Base-by-base conservation (phyloP, 2,329 filamentous ascomycete species). In the Diaporthe vexans region DNA sequence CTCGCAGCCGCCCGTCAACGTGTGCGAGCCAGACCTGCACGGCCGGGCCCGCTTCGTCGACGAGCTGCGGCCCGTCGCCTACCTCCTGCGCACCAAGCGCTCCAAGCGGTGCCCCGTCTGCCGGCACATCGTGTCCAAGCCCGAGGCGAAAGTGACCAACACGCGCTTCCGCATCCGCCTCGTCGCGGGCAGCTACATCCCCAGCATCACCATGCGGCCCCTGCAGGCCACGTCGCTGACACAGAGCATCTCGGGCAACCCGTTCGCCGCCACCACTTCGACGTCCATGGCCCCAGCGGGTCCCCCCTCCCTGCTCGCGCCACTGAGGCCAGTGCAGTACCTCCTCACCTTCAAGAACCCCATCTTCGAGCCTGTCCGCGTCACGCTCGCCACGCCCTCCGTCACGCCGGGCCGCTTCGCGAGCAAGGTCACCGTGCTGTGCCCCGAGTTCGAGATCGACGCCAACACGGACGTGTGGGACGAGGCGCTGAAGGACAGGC, bases 111-210 rank as follows among this genome's bases (percentile, higher is more conserved):
- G 97, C 83, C 93, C 94, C 68, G 90, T 93, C 15, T 99, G 97
- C 84, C 93, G 97, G 17, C 96, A 98, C 85, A 98, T 98, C 81
- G 93, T 99, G 78, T 94, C 95, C 76, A 97, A 97, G 82, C 97
- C 96, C 19, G 97, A 99, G 83, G 91, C 92, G 74, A 99, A 98
- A 83, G 92, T 97, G 43, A 91, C 92, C 61, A 96, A 94, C 70
- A 97, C 94, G 9, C 93, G 95, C 40, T 98, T 97, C 89, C 94
- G 96, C 79, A 98, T 99, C 82, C 94, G 94, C 72, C 89, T 98
- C 0, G 92, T 98, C 7, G 97, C 97, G 29, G 90, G 93, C 72
- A 95, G 93, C 81, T 96, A 97, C 84, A 94, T 99, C 76, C 97
- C 97, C 0, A 92, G 91, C 74, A 91, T 98, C 76, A 90, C 91